phyloP scores from a whole-genome alignment of 2,329 filamentous ascomycete species.

The Aspergillus ochraceoroseus region DNA sequence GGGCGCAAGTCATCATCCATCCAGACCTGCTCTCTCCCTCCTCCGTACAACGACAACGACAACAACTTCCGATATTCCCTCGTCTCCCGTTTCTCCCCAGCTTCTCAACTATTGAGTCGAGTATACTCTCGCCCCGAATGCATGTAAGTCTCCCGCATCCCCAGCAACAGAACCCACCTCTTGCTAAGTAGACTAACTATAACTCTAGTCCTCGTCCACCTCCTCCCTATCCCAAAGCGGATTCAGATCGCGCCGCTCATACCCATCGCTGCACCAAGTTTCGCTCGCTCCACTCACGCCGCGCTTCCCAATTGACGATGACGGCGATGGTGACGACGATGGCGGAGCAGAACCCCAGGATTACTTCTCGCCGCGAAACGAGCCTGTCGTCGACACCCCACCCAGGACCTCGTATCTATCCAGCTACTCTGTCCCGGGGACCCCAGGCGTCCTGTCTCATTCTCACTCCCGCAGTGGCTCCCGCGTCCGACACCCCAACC shows the following conservation, averaged over 20 bases:
- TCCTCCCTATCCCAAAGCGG: conserved; percentile 24
- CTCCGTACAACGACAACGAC: background rate
- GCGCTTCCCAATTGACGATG: conserved; percentile 51
- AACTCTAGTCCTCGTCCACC: background rate
- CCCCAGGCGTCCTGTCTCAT: conserved; percentile 42
- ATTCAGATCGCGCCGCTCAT: conserved; percentile 50
- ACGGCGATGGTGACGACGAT: conserved; percentile 23
- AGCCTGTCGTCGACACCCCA: conserved; percentile 30
- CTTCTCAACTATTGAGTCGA: background rate
- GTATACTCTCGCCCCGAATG: conserved; percentile 9
- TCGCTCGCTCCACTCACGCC: conserved; percentile 58
- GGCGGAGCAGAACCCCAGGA: conserved; percentile 27
- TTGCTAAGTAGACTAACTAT: background rate
- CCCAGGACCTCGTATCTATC: conserved; percentile 38
- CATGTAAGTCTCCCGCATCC: conserved; percentile 1
- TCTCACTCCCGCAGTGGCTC: conserved; percentile 42
- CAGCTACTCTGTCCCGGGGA: conserved; percentile 41
- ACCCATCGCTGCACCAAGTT: conserved; percentile 56
- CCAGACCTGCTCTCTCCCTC: conserved; percentile 2
- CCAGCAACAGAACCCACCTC: background rate
- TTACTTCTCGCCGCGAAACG: conserved; percentile 29
- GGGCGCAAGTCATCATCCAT: conserved; percentile 10
- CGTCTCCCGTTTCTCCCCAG: background rate
- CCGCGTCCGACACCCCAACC: conserved; percentile 30
- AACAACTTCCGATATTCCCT: background rate